Evolutionary conservation across 169 alveolate genomes (phyloP).

Genomic region (Plasmodium relictum): DNA sequence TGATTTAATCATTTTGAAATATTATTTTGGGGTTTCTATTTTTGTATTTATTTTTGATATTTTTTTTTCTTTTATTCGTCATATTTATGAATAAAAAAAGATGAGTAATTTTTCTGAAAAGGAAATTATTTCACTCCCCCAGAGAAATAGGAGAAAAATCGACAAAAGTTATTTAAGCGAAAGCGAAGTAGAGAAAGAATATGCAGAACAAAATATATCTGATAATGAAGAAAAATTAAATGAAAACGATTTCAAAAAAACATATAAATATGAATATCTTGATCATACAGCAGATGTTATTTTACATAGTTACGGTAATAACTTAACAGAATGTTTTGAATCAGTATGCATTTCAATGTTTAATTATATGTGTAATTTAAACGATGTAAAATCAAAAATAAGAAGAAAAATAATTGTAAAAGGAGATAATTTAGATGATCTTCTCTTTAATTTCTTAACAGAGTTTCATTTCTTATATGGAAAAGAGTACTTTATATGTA

Average conservation of each 20-base stretch:
- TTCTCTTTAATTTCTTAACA: slow-evolving; percentile 77
- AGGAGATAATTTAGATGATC: slow-evolving; percentile 46
- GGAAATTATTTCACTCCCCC: slow-evolving; percentile 63
- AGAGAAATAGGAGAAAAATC: slow-evolving; percentile 47
- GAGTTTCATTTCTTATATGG: slow-evolving; percentile 83
- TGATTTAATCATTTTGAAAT: too few relatives aligned
- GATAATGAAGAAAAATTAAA: neutral
- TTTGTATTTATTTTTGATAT: neutral
- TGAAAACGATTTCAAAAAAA: slow-evolving; percentile 10
- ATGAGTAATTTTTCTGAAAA: slow-evolving; percentile 22
- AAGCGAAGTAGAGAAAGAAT: neutral
- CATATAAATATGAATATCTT: slow-evolving; percentile 77
- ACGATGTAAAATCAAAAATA: slow-evolving; percentile 53
- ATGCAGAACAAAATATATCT: neutral
- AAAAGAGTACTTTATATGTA: slow-evolving; percentile 81
- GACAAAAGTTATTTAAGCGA: slow-evolving; percentile 21
- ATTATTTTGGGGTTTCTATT: too few relatives aligned
- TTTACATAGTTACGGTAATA: slow-evolving; percentile 79
- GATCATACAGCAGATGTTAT: slow-evolving; percentile 87
- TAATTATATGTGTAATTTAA: slow-evolving; percentile 80
- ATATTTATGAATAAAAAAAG: slow-evolving; percentile 1
- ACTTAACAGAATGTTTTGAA: slow-evolving; percentile 77
- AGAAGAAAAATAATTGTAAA: slow-evolving; percentile 27
- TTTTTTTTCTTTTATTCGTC: neutral
- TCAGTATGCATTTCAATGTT: slow-evolving; percentile 79